phyloP scores from a whole-genome alignment of 2,329 filamentous ascomycete genomes.

The Xylariales sp. region DNA sequence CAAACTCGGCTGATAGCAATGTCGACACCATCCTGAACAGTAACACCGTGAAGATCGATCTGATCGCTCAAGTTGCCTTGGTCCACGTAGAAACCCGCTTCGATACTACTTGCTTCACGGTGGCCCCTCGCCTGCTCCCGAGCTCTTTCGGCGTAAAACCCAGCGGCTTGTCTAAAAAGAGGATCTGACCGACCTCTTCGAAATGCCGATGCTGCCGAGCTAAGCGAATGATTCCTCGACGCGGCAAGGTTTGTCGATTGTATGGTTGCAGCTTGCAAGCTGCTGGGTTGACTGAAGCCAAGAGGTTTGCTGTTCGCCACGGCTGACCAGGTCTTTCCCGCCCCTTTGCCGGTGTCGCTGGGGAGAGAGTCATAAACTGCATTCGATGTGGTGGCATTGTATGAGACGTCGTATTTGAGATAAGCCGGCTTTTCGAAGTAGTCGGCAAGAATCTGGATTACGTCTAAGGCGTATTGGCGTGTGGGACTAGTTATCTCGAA shows the following conservation, averaged over 20 bases:
- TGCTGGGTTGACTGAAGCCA: conserved; percentile 5
- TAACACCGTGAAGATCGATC: conserved; percentile 80
- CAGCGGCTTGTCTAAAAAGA: conserved; percentile 71
- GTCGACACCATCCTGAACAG: conserved; percentile 72
- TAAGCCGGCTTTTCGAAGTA: conserved; percentile 37
- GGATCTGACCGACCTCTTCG: conserved; percentile 56
- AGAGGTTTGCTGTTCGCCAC: conserved; percentile 5
- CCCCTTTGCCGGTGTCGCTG: conserved; percentile 1
- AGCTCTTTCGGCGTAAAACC: conserved; percentile 68
- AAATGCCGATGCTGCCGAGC: conserved; percentile 36
- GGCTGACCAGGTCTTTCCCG: conserved; percentile 3
- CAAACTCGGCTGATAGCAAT: conserved; percentile 66
- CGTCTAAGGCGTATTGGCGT: conserved; percentile 27
- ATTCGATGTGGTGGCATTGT: conserved; percentile 20
- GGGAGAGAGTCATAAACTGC: not conserved
- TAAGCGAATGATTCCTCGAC: conserved; percentile 22
- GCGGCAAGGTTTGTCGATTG: conserved; percentile 15
- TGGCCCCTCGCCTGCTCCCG: conserved; percentile 58
- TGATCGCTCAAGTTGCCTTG: conserved; percentile 55
- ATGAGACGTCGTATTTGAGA: conserved; percentile 25
- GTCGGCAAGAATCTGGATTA: conserved; percentile 36
- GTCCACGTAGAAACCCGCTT: conserved; percentile 67
- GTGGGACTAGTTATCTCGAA: conserved; percentile 33
- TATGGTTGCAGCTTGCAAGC: conserved; percentile 14
- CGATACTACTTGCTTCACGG: conserved; percentile 54